A percentile compares a stretch with the other conserved stretches of the same genome.
Conservation (phyloP, 2,329 filamentous ascomycete genomes). For the Aspergillus fumigatiaffinis region DNA sequence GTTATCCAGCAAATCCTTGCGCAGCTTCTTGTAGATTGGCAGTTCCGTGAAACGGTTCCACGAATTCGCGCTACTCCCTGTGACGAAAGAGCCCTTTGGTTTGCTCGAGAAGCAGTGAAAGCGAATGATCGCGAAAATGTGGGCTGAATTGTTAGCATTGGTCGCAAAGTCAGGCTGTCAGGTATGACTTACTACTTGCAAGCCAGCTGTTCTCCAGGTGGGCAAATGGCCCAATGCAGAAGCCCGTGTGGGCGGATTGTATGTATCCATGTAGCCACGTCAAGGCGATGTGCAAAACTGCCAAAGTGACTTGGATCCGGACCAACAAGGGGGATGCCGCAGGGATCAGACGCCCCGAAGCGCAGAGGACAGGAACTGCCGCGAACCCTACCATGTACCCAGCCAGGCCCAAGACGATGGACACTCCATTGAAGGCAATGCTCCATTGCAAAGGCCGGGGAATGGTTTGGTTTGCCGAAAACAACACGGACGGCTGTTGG, state of each 20-base stretch:
- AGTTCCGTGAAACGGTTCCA: conserved; percentile 15
- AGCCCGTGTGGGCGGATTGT: conserved; percentile 19
- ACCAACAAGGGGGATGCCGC: conserved; percentile 2
- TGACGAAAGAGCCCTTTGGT: conserved; percentile 28
- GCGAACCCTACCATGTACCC: conserved; percentile 15
- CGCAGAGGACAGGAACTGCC: conserved; percentile 17
- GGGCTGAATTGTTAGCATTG: conserved; percentile 9
- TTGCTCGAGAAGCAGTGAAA: conserved; percentile 22
- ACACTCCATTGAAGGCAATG: conserved; percentile 19
- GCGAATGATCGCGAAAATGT: conserved; percentile 17
- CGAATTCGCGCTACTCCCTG: conserved; percentile 24
- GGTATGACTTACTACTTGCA: conserved; percentile 17
- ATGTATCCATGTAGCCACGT: conserved; percentile 20
- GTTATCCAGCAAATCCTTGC: conserved; percentile 14
- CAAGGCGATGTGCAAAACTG: conserved; percentile 7
- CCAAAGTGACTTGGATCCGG: conserved; percentile 13
- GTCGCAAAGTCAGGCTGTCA: neutral
- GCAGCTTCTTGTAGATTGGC: conserved; percentile 4
- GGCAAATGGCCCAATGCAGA: conserved; percentile 19
- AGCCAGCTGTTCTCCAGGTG: conserved; percentile 28
- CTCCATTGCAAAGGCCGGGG: conserved; percentile 12
- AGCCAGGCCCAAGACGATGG: conserved; percentile 18
- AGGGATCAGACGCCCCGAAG: conserved; percentile 14
- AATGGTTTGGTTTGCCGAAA: conserved; percentile 8
- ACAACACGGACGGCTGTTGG: conserved; percentile 19